Evolutionary conservation across 306 rosid species (phyloP), one percentile per base, ranked within the genome.

Genomic region (Coriaria nepalensis): DNA sequence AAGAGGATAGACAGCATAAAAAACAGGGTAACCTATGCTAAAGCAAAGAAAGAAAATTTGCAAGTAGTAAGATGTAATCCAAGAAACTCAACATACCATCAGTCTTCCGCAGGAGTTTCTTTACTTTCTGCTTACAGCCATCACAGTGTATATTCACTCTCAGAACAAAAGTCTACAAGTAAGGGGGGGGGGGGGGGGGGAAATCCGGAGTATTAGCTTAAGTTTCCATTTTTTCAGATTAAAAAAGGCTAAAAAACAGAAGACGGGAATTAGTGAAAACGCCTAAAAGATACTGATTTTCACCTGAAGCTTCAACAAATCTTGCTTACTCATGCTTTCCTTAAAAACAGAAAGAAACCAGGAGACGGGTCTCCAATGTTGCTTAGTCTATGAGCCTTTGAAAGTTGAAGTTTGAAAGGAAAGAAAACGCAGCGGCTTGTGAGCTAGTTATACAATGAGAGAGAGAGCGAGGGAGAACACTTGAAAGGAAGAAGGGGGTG

Each of bases 71-170:
- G 29, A 20, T 20, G 29, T 20, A 20, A 1, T 20, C n/a, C n/a
- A n/a, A n/a, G n/a, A n/a, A n/a, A n/a, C n/a, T 20, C 29, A 20
- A 2, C 13, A n/a, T 62, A 86, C 96, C 96, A 0, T 86, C 96
- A 33, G 79, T 74, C 68, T 81, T 86, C 80, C 71, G 93, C 45
- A 86, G 64, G 11, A 65, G 40, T 74, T 86, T 86, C 83, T 43
- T 72, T 5, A 86, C 85, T 74, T 79, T 79, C 51, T 77, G 70
- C 56, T 61, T 76, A 65, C 93, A 86, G 2, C 93, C 96, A 13
- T 82, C 90, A 11, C 95, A 86, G 69, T 79, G 80, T 57, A 82
- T 82, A 48, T 74, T 74, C 2, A 86, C 93, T 49, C 70, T 77
- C 39, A 79, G 79, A 55, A 79, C 71, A 52, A 70, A 86, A 62